Conservation (phyloP, 345 rosid genomes). For the Mercurialis annua region DNA sequence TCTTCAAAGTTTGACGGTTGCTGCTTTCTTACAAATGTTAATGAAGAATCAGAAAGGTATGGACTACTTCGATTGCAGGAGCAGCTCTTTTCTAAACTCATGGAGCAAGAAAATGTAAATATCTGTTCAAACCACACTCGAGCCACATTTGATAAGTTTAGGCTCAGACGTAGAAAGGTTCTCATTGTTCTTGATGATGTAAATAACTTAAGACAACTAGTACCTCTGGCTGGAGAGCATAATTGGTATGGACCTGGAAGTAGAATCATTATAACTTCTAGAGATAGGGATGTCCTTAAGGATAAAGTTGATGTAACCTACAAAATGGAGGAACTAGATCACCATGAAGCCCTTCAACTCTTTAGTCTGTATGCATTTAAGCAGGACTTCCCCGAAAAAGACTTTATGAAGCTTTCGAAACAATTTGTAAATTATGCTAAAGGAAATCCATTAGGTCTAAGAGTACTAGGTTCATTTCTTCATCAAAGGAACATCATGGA, state of each 20-base stretch:
- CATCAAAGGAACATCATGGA: background rate
- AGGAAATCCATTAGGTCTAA: slow-evolving; percentile 13
- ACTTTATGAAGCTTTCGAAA: background rate
- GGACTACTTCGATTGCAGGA: too few relatives aligned
- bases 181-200: slow-evolving; percentile 16
- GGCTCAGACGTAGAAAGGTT: background rate
- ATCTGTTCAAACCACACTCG: too few relatives aligned
- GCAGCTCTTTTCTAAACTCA: too few relatives aligned
- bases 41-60: too few relatives aligned
- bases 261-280: slow-evolving; percentile 2
- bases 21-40: too few relatives aligned
- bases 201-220: background rate
- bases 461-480: slow-evolving; percentile 10
- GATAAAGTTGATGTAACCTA: background rate
- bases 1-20: too few relatives aligned
- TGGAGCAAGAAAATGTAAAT: too few relatives aligned
- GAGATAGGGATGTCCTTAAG: slow-evolving; percentile 3
- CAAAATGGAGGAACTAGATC: background rate
- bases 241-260: slow-evolving; percentile 5
- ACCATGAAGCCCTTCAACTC: slow-evolving; percentile 6
- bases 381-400: background rate
- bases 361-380: slow-evolving; percentile 8
- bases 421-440: background rate
- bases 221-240: background rate
- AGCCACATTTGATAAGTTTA: background rate